Conservation (phyloP, 257 asterid genomes). For the Primulina eburnea region DNA sequence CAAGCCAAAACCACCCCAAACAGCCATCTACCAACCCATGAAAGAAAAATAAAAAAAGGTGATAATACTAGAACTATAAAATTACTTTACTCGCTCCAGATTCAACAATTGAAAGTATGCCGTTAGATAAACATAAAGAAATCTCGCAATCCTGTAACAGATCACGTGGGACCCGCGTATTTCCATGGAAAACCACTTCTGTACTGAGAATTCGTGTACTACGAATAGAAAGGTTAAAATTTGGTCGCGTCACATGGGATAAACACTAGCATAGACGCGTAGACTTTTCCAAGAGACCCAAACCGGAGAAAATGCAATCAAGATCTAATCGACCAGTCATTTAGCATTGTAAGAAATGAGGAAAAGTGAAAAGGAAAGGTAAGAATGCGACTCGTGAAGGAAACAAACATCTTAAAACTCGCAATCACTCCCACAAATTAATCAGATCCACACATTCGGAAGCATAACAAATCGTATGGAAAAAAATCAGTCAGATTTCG, state of each 20-base stretch:
- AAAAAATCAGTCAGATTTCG: conserved; percentile 6
- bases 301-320: not conserved
- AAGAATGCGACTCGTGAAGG: not conserved
- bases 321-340: conserved; percentile 6
- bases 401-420: not conserved
- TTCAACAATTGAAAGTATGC: conserved; percentile 3
- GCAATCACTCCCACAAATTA: conserved; percentile 1
- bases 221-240: not conserved
- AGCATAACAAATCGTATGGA: not conserved
- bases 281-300: not conserved
- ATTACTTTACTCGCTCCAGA: not conserved
- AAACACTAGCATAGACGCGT: no score
- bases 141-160: no score
- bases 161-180: no score
- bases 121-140: not conserved
- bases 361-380: not conserved
- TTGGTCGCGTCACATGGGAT: not conserved
- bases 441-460: conserved; percentile 2
- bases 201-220: no score
- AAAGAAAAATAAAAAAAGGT: not conserved
- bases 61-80: conserved; percentile 1
- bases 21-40: not conserved
- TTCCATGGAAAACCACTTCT: no score
- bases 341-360: not conserved
- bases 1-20: not conserved